Base-by-base conservation (phyloP, 1,139 yeast genomes). In the Blastobotrys capitulatus region DNA sequence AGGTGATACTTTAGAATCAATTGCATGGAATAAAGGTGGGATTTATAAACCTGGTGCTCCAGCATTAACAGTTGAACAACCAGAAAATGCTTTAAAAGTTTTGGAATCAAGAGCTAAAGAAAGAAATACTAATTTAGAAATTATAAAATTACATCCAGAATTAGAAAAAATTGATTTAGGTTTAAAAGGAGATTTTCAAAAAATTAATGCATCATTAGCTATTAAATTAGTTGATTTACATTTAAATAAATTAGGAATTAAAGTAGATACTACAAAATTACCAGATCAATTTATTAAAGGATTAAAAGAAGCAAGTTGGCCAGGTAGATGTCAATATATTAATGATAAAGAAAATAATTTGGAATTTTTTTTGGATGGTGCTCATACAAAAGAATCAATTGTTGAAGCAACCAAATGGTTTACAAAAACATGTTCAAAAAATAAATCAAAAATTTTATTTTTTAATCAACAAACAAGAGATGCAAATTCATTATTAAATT, bases 1-100 rank as follows among this genome's bases (percentile, higher is more conserved):
- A 51, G 99, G 99, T 7, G 72, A 81, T 56, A 90, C 97, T 0
- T 77, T 94, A 45, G 90, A 82, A 55, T 85, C 89, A 52, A 94
- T 94, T 59, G 89, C 97, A 1, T 88, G 96, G 95, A 92, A 94
- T 68, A 94, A 94, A 68, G 85, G 92, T 16, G 99, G 98, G 0
- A 94, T 94, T 48, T 88, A 85, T 71, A 94, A 92, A 63, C 58
- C 66, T 4, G 79, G 75, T 2, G 72, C 79, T 1, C 81, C 83
- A 1, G 95, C 96, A 0, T 77, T 82, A 51, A 72, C 83, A 0
- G 87, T 86, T 0, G 75, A 74, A 41, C 88, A 82, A 61, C 74
- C 78, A 8, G 72, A 71, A 15, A 80, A 82, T 0, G 74, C 72
- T 2, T 48, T 70, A 53, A 49, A 56, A 19, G 74, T 71, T 5